Evolutionary conservation across 2,329 filamentous ascomycete genomes (phyloP).

Genomic region (Capronia epimyces): DNA sequence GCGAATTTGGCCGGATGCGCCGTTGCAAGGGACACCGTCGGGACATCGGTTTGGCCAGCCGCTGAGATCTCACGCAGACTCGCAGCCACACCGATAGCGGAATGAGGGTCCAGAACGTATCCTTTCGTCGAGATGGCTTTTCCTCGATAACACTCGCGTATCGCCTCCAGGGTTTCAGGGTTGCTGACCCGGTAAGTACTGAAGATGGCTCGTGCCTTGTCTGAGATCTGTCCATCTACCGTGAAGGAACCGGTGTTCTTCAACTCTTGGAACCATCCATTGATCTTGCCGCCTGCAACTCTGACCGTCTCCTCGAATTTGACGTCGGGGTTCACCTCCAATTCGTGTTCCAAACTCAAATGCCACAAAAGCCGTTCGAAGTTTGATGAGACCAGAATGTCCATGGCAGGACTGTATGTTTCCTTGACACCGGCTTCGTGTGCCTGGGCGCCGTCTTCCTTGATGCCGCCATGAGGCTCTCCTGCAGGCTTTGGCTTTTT

Average conservation of each 20-base stretch:
- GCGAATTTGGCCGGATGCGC: slow-evolving; percentile 96
- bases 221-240: slow-evolving; percentile 68
- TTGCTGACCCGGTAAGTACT: slow-evolving; percentile 68
- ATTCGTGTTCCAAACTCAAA: slow-evolving; percentile 67
- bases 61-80: slow-evolving; percentile 59
- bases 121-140: slow-evolving; percentile 44
- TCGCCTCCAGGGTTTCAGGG: slow-evolving; percentile 62
- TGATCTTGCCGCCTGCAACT: slow-evolving; percentile 62
- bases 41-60: slow-evolving; percentile 8
- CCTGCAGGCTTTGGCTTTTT: slow-evolving; percentile 60
- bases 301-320: slow-evolving; percentile 20
- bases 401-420: slow-evolving; percentile 92
- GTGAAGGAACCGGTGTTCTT: slow-evolving; percentile 78
- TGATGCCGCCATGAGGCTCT: slow-evolving; percentile 25
- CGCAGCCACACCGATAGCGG: slow-evolving; percentile 78
- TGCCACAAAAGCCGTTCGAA: slow-evolving; percentile 96
- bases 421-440: slow-evolving; percentile 74
- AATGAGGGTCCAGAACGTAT: slow-evolving; percentile 90
- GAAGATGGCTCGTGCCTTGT: slow-evolving; percentile 67
- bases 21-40: slow-evolving; percentile 68
- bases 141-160: slow-evolving; percentile 50
- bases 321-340: slow-evolving; percentile 24
- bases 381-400: slow-evolving; percentile 92
- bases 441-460: slow-evolving; percentile 54
- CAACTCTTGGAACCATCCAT: slow-evolving; percentile 69